A percentile compares a stretch with the other conserved stretches of the same genome.
These are phyloP conservation scores for Cercospora beticola DNA, from an alignment of 2,329 filamentous ascomycete genomes.

Conservation along the genomic window DNA sequence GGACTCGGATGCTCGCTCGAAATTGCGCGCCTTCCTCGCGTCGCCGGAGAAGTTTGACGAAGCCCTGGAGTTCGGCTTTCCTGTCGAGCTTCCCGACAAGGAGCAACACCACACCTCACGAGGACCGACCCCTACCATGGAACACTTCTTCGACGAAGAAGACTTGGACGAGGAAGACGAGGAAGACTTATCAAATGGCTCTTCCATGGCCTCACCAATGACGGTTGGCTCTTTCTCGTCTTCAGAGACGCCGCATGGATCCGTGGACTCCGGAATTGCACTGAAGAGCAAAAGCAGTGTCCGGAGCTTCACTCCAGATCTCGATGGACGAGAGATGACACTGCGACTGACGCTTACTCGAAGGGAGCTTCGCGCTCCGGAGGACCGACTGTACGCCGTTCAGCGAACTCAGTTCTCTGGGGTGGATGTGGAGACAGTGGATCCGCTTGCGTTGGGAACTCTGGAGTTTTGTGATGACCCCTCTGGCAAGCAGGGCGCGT, in stretches of 20 bases:
- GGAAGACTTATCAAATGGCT: not conserved
- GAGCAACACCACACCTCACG: not conserved
- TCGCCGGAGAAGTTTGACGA: slow-evolving; percentile 96
- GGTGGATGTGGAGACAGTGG: slow-evolving; percentile 36
- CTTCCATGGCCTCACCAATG: not conserved
- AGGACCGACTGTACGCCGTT: slow-evolving; percentile 67
- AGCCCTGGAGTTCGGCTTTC: slow-evolving; percentile 90
- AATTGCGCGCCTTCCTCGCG: slow-evolving; percentile 79
- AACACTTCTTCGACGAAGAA: not conserved
- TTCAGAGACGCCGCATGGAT: slow-evolving; percentile 31
- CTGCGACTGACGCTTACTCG: slow-evolving; percentile 92
- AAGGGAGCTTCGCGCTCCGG: slow-evolving; percentile 76
- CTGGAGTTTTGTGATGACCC: slow-evolving; percentile 45
- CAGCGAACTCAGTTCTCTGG: slow-evolving; percentile 24
- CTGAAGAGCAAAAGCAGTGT: slow-evolving; percentile 17
- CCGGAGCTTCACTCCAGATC: slow-evolving; percentile 21
- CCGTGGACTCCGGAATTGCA: slow-evolving; percentile 40
- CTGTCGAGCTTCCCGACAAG: slow-evolving; percentile 37
- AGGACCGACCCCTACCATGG: not conserved
- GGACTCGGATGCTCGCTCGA: slow-evolving; percentile 82
- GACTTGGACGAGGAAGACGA: not conserved
- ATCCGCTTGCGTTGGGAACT: slow-evolving; percentile 57
- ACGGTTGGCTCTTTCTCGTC: not conserved
- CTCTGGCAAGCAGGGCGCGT: slow-evolving; percentile 45
- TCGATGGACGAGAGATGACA: slow-evolving; percentile 74